Evolutionary conservation across 2,329 filamentous ascomycete genomes (phyloP).

Genomic region (Talaromyces islandicus): DNA sequence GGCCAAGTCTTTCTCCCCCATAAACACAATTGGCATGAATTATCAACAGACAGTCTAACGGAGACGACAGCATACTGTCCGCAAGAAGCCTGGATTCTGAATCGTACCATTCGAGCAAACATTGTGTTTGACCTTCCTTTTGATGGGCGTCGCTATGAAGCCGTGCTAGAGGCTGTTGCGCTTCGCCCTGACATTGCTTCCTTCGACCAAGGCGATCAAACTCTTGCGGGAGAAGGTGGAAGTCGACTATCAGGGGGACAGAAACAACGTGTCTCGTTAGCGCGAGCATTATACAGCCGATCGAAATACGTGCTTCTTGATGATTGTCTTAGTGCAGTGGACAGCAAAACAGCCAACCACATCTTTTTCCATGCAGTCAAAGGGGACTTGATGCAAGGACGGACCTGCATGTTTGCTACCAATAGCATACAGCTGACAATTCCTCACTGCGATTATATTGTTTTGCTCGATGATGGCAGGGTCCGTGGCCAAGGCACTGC

Average conservation of each 20-base stretch:
- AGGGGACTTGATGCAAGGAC: neutral
- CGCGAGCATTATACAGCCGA: conserved; percentile 58
- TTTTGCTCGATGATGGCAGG: neutral
- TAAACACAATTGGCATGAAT: neutral
- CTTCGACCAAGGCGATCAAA: neutral
- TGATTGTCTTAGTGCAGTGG: conserved; percentile 4
- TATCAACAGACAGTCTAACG: neutral
- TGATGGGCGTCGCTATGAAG: neutral
- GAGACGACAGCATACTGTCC: conserved; percentile 4
- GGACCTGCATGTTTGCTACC: conserved; percentile 1
- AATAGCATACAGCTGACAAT: neutral
- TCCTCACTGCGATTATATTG: neutral
- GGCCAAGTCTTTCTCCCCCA: neutral
- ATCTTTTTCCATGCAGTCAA: neutral
- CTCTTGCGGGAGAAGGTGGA: neutral
- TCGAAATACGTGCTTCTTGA: conserved; percentile 1
- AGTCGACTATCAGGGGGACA: conserved; percentile 79
- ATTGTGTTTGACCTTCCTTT: conserved; percentile 1
- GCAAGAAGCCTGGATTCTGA: conserved; percentile 3
- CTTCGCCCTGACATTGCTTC: neutral
- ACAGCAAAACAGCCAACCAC: neutral
- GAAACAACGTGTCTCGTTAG: conserved; percentile 94
- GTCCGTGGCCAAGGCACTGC: neutral
- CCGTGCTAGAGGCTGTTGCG: neutral
- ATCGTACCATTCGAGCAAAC: conserved; percentile 1